Conservation (phyloP, 1,139 yeast genomes). For the Blastobotrys proliferans region DNA sequence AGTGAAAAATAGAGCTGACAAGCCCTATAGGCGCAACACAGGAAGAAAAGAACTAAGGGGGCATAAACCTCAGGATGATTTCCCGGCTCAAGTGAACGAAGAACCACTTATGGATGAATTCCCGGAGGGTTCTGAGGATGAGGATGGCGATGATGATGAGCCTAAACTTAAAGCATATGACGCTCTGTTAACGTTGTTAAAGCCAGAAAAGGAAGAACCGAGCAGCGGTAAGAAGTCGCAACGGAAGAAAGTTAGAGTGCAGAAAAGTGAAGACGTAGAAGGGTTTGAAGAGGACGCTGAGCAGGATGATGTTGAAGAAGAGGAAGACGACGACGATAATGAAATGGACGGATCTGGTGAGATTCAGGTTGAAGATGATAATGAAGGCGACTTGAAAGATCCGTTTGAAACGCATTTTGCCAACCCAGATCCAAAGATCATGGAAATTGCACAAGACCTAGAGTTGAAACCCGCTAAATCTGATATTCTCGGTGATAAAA, state of each 20-base stretch:
- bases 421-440: slow-evolving; percentile 42
- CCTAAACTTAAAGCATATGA: slow-evolving; percentile 52
- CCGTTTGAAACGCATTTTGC: slow-evolving; percentile 80
- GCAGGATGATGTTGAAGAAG: slow-evolving; percentile 31
- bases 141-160: slow-evolving; percentile 22
- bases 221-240: slow-evolving; percentile 26
- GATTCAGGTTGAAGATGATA: slow-evolving; percentile 39
- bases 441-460: slow-evolving; percentile 28
- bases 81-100: slow-evolving; percentile 18
- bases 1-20: neutral
- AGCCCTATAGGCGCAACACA: slow-evolving; percentile 8
- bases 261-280: slow-evolving; percentile 22
- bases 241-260: slow-evolving; percentile 22
- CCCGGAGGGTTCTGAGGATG: slow-evolving; percentile 14
- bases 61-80: slow-evolving; percentile 7
- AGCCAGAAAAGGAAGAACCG: slow-evolving; percentile 46
- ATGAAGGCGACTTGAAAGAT: slow-evolving; percentile 40
- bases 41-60: slow-evolving; percentile 9
- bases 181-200: slow-evolving; percentile 69
- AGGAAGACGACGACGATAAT: slow-evolving; percentile 27
- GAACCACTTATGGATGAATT: neutral
- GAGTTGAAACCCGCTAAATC: slow-evolving; percentile 11
- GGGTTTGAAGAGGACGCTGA: slow-evolving; percentile 30
- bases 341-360: slow-evolving; percentile 28
- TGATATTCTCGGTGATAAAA: slow-evolving; percentile 5